Percentiles rank a stretch among this genome's conserved stretches.
phyloP scores from a whole-genome alignment of 78 protist genomes.

The Dictyostelium capitatum region DNA sequence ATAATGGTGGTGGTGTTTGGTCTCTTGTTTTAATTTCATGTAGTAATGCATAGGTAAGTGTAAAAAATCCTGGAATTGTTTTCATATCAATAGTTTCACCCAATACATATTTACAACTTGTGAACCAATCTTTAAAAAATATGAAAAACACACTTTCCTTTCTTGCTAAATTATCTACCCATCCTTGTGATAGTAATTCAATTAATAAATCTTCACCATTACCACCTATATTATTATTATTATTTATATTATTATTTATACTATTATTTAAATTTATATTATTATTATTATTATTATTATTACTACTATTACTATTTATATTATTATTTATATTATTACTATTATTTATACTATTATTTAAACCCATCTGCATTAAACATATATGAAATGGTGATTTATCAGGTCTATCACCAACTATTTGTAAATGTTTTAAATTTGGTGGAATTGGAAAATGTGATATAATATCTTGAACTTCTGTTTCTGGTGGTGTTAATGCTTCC shows the following conservation, averaged over 20 bases:
- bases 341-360: background rate
- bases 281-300: background rate
- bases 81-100: constrained; percentile 61
- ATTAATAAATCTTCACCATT: constrained; percentile 14
- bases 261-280: background rate
- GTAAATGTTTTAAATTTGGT: constrained; percentile 48
- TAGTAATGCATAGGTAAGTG: constrained; percentile 55
- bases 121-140: constrained; percentile 70
- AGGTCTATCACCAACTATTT: constrained; percentile 57
- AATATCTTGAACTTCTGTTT: constrained; percentile 69
- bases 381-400: constrained; percentile 74
- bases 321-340: background rate
- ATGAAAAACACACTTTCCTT: constrained; percentile 65
- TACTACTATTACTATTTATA: background rate
- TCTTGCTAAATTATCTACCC: constrained; percentile 79
- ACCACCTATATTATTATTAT: background rate
- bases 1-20: constrained; percentile 44
- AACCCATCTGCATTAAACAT: constrained; percentile 62
- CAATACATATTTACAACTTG: constrained; percentile 58
- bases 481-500: constrained; percentile 71
- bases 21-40: constrained; percentile 67
- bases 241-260: background rate
- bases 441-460: constrained; percentile 65
- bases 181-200: constrained; percentile 5
- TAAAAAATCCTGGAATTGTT: constrained; percentile 53